Conservation (phyloP, 768 basidiomycete species). For the Kwoniella sp. region DNA sequence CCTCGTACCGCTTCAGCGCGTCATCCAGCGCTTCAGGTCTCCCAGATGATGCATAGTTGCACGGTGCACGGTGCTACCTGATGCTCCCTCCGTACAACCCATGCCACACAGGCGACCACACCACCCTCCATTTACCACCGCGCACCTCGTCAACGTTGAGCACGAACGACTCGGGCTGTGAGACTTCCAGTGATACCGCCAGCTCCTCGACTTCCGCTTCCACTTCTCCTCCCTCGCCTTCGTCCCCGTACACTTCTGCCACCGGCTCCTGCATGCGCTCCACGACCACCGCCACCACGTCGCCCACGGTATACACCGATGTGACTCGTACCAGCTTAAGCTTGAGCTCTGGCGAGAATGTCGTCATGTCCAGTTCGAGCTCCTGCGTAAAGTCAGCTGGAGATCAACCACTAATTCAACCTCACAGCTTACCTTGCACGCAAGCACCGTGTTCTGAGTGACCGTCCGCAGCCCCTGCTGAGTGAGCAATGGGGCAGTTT, state of each 20-base stretch:
- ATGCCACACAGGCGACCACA: neutral
- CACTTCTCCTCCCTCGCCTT: neutral
- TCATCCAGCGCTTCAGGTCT: conserved; percentile 3
- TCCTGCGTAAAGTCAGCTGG: conserved; percentile 15
- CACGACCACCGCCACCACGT: neutral
- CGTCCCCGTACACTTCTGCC: neutral
- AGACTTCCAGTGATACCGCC: too few relatives aligned
- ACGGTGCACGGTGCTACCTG: neutral
- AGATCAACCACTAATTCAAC: neutral
- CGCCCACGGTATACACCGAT: neutral
- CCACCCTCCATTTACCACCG: conserved; percentile 1
- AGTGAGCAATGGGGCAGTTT: neutral
- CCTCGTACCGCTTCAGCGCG: conserved; percentile 5
- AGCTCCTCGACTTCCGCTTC: too few relatives aligned
- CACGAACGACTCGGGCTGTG: too few relatives aligned
- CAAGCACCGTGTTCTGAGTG: conserved; percentile 12
- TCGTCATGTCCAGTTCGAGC: conserved; percentile 30
- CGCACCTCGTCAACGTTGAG: neutral
- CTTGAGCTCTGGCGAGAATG: conserved; percentile 30
- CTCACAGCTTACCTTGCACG: conserved; percentile 28
- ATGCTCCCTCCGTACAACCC: neutral
- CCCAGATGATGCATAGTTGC: neutral
- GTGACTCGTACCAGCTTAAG: conserved; percentile 19
- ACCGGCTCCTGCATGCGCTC: conserved; percentile 5
- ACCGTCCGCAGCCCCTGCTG: neutral